A percentile compares a stretch with the other conserved stretches of the same genome.
These are phyloP conservation scores for Picea abies DNA, from an alignment of 83 land plant species.

Conservation along the genomic window DNA sequence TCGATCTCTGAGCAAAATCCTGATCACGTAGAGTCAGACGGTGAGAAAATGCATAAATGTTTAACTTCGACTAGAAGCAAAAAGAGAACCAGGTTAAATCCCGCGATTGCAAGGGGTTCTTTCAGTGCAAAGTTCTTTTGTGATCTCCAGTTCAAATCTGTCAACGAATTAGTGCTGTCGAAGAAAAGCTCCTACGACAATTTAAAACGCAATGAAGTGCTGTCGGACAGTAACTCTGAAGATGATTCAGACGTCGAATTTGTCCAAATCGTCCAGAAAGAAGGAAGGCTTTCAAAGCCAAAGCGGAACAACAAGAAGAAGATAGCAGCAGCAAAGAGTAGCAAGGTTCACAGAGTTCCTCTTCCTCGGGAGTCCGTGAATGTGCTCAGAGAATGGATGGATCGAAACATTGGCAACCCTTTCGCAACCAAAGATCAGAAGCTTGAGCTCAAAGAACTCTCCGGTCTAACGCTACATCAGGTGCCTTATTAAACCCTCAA, in stretches of 20 bases:
- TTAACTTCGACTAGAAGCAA: conserved; percentile 7
- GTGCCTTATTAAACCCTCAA: background rate
- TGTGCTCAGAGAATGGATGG: background rate
- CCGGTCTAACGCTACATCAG: conserved; percentile 1
- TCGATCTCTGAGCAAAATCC: background rate
- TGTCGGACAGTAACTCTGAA: background rate
- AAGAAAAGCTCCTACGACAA: background rate
- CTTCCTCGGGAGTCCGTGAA: conserved; percentile 1
- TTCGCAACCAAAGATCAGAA: background rate
- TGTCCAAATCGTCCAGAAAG: background rate
- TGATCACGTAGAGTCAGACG: background rate
- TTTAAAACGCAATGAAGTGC: background rate
- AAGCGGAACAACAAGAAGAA: background rate
- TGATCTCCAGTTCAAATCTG: background rate
- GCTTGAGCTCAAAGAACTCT: conserved; percentile 2
- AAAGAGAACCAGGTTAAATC: conserved; percentile 4
- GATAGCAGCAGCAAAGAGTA: background rate
- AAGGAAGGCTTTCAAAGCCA: background rate
- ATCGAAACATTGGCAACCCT: background rate
- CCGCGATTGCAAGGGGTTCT: background rate
- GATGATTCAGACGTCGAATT: background rate
- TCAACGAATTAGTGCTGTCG: background rate
- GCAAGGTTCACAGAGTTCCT: background rate
- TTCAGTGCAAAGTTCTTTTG: background rate
- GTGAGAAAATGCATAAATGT: no score